Evolutionary conservation across 1,284 basidiomycete genomes (phyloP).

Genomic region (Ustilago esculenta): DNA sequence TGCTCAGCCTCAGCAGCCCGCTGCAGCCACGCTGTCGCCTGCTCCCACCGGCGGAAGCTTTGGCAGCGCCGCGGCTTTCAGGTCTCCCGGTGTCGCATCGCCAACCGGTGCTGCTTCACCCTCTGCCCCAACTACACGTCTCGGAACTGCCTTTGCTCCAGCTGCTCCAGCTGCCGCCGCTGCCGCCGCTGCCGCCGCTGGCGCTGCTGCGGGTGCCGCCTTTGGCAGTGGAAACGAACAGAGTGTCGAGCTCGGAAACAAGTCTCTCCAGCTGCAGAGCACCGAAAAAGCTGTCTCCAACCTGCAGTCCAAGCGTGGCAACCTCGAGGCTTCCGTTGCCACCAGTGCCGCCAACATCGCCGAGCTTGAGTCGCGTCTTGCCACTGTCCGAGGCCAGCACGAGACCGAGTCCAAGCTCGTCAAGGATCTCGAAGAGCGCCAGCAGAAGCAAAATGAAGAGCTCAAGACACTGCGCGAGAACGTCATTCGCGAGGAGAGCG

Average conservation of each 20-base stretch:
- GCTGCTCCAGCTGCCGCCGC: constrained; percentile 12
- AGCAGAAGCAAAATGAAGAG: constrained; percentile 77
- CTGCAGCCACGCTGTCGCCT: constrained; percentile 43
- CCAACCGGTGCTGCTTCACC: constrained; percentile 25
- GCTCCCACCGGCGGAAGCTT: constrained; percentile 51
- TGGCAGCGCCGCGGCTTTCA: constrained; percentile 25
- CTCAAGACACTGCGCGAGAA: constrained; percentile 82
- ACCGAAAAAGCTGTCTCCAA: constrained; percentile 55
- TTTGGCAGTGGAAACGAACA: constrained; percentile 29
- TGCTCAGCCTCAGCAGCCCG: constrained; percentile 16
- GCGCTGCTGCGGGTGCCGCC: constrained; percentile 19
- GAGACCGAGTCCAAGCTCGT: constrained; percentile 84
- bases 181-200: constrained; percentile 20
- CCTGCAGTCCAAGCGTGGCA: constrained; percentile 43
- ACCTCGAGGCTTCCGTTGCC: constrained; percentile 45
- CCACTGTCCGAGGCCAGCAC: constrained; percentile 74
- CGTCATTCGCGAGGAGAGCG: constrained; percentile 88
- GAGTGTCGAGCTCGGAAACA: constrained; percentile 54
- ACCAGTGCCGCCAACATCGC: constrained; percentile 45
- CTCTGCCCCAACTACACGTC: constrained; percentile 30
- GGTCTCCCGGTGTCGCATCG: constrained; percentile 31
- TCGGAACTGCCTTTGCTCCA: constrained; percentile 32
- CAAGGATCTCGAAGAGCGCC: constrained; percentile 77
- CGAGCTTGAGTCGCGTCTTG: constrained; percentile 63
- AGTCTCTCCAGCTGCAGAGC: constrained; percentile 50